Evolutionary conservation across 106 monocot species (phyloP), one percentile per base, ranked within the genome.

Genomic region (Alisma plantagoaquatica): DNA sequence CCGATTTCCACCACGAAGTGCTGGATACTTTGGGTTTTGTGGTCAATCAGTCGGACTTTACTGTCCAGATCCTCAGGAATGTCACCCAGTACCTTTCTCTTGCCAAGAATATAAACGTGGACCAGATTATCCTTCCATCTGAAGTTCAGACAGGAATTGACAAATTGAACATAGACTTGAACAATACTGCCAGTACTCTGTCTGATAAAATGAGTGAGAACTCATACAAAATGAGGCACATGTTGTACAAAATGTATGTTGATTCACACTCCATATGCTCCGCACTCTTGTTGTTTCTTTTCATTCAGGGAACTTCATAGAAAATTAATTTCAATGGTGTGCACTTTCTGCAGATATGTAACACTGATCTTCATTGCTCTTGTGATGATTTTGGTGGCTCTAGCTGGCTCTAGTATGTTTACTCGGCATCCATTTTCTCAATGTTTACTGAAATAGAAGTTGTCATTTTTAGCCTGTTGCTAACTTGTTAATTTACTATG

Each of bases 31-130:
- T 91, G 46, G 62, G 33, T 61, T 91, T 68, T 75, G 84, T 91
- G 15, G 74, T 84, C 10, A 84, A 84, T 43, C 90, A 84, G 43
- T 91, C 90, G 59, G 90, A 84, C 65, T 91, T 91, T 46, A 80
- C 79, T 1, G 69, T 84, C 47, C 80, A 91, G 62, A 80, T 73
- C 10, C 71, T 91, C 38, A 74, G 50, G 61, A 84, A 91, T 63
- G 80, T 91, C 42, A 91, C 90, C 2, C 80, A 80, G 43, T 91
- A 69, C 65, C 51, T 91, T 29, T 68, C 65, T 20, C 68, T 75
- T 60, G 84, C 90, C 29, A 73, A 84, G 61, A 63, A 70, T 31
- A 72, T 91, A 33, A 72, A 63, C 69, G 77, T 91, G 56, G 84
- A 66, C 25, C 61, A 77, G 49, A 67, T 84, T 31, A 64, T 77